Evolutionary conservation across 306 rosid genomes (phyloP), one percentile per base, ranked within the genome.

Genomic region (Cucumis hystrix): DNA sequence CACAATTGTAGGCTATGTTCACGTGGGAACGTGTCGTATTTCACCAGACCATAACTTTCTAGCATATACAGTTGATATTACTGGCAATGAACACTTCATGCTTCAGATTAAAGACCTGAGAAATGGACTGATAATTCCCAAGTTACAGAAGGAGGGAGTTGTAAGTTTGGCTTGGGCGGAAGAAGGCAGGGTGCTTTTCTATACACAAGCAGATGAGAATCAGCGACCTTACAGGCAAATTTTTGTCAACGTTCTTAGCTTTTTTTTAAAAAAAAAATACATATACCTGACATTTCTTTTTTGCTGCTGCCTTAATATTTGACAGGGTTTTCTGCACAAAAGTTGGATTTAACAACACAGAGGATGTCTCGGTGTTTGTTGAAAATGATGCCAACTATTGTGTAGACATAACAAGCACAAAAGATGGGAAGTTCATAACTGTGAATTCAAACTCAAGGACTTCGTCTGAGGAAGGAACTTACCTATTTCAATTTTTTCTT

Each of bases 371-470:
- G 4, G 83, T 95, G 57, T 90, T 92, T 77, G 85, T 91, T 1
- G 98, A 95, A 83, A 87, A 82, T 10, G 88, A 95, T 82, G 80
- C 98, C 82, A 82, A 86, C 80, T 92, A 89, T 84, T 95, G 98
- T 79, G 92, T 95, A 78, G 98, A 95, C 84, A 87, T 95, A 76
- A 88, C 98, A 64, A 90, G 90, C 87, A 92, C 98, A 55, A 95
- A 95, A 83, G 98, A 95, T 77, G 97, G 98, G 83, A 90, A 95
- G 91, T 92, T 95, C 83, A 83, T 95, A n/a, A 95, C 98, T 79
- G 93, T 92, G 84, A 92, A 95, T 89, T 90, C 97, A 83, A 95
- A 95, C 85, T 95, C 98, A 84, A 92, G 98, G 90, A 92, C 97
- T 87, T 95, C 98, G 83, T 95, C 97, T 40, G 97, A 95, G 98